Conservation (phyloP, 495 filamentous ascomycete genomes). For the Lophium mytilinum region DNA sequence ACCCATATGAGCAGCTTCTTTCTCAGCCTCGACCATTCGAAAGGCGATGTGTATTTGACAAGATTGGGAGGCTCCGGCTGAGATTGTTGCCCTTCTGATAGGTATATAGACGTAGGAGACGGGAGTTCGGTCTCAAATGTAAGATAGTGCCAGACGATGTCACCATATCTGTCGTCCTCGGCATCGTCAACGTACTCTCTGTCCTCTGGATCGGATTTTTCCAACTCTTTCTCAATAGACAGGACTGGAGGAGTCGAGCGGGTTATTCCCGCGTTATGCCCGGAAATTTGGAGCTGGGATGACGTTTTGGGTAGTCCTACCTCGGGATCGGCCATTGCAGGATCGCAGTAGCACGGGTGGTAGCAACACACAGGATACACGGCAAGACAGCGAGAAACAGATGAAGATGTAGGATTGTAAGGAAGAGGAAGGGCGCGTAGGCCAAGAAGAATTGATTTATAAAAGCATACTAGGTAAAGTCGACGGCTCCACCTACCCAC, state of each 20-base stretch:
- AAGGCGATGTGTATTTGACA: slow-evolving; percentile 59
- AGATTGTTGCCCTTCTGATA: slow-evolving; percentile 31
- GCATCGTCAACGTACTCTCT: neutral
- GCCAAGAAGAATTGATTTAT: neutral
- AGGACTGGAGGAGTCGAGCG: neutral
- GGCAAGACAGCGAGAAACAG: neutral
- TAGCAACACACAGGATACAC: neutral
- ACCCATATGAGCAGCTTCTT: slow-evolving; percentile 69
- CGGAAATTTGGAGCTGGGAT: slow-evolving; percentile 6
- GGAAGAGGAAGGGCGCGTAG: neutral
- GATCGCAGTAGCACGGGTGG: neutral
- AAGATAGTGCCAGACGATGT: slow-evolving; percentile 61
- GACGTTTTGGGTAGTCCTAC: slow-evolving; percentile 21
- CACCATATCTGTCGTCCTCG: slow-evolving; percentile 3
- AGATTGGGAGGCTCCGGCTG: slow-evolving; percentile 53
- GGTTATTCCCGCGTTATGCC: slow-evolving; percentile 11
- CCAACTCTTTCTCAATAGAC: slow-evolving; percentile 7
- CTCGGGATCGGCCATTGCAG: slow-evolving; percentile 24
- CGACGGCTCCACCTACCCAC: too few species aligned
- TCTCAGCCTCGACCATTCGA: slow-evolving; percentile 59
- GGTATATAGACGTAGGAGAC: slow-evolving; percentile 41
- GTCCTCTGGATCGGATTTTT: slow-evolving; percentile 4
- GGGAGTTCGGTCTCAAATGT: slow-evolving; percentile 64
- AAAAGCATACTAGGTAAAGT: too few species aligned
- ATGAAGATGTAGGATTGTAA: neutral